Evolutionary conservation across 768 basidiomycete species (phyloP), one percentile per base, ranked within the genome.

Genomic region (Xerocomus potaroensis): DNA sequence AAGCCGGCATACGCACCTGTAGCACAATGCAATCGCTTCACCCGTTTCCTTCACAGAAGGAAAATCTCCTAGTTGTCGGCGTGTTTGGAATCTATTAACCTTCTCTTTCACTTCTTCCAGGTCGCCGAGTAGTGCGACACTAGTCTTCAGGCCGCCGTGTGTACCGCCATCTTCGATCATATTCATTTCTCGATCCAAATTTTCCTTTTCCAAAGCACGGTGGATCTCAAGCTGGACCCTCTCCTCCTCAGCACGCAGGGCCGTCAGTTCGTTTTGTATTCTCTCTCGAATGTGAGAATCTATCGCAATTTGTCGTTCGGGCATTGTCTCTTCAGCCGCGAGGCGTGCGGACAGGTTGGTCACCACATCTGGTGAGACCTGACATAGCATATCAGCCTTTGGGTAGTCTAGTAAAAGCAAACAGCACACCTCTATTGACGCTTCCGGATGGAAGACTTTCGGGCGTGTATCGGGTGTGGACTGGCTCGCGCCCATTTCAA

Each of bases 331-430:
- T 9, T 83, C 69, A 1, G 82, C 73, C 34, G 79, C 75, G 29
- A 77, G 64, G 48, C 76, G 71, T 68, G 89, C 83, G 16, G 81
- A 74, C 51, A 93, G 83, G 47, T 84, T 80, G 71, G 85, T 80
- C 60, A 93, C 81, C 47, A 94, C 80, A 64, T 85, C 80, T 38
- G 79, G 79, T n/a, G 87, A 87, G 69, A 94, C 88, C 90, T 93
- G 23, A 40, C 37, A n/a, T n/a, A n/a, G n/a, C 45, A 48, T 27
- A 48, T 56, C 22, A 59, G 41, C 34, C 21, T 31, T 43, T 33
- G 27, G 19, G 27, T 8, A 27, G 16, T 14, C 23, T 5, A 22
- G 15, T 32, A 1, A 38, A 37, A 8, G 4, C 10, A 23, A 36
- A 26, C 3, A 1, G 61, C 71, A 38, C 49, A 81, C 81, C 51